Evolutionary conservation across 352 stramenopile species (phyloP).

Genomic region (Phytophthora macrochlamydospora): DNA sequence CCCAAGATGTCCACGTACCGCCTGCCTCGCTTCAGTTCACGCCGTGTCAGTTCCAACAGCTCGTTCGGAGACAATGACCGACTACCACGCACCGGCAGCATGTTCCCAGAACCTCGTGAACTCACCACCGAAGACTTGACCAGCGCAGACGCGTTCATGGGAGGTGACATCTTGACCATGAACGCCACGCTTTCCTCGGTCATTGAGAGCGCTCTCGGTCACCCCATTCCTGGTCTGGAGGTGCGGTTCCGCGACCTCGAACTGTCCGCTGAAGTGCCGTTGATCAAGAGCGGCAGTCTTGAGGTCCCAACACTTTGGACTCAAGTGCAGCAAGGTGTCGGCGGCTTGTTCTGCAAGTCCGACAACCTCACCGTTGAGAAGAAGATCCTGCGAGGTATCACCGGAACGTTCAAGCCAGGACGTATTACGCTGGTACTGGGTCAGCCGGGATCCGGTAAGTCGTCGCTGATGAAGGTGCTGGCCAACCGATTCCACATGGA

Average conservation of each 20-base stretch:
- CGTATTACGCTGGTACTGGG: constrained; percentile 50
- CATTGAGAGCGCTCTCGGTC: constrained; percentile 42
- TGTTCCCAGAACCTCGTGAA: constrained; percentile 10
- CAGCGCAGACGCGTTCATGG: constrained; percentile 53
- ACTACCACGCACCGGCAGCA: constrained; percentile 6
- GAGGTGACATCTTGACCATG: constrained; percentile 53
- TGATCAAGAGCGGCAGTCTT: constrained; percentile 32
- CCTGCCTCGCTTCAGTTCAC: constrained; percentile 18
- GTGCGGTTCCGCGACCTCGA: constrained; percentile 59
- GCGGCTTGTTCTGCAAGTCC: constrained; percentile 22
- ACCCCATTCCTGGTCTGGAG: constrained; percentile 54
- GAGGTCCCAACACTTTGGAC: constrained; percentile 34
- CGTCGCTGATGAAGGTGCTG: constrained; percentile 41
- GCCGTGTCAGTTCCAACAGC: constrained; percentile 4
- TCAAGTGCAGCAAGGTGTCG: constrained; percentile 28
- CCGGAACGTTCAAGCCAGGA: constrained; percentile 38
- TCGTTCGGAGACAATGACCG: background rate
- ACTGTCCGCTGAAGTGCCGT: constrained; percentile 34
- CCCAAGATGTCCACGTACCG: constrained; percentile 15
- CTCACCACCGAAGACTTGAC: constrained; percentile 29
- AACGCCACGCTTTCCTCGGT: constrained; percentile 49
- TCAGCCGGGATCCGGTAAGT: constrained; percentile 48
- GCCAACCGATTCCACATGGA: constrained; percentile 47
- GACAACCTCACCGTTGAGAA: constrained; percentile 36
- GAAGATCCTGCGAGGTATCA: constrained; percentile 43